Conservation (phyloP, 192 early-diverging fungal species). For the Backusella morwellensis region DNA sequence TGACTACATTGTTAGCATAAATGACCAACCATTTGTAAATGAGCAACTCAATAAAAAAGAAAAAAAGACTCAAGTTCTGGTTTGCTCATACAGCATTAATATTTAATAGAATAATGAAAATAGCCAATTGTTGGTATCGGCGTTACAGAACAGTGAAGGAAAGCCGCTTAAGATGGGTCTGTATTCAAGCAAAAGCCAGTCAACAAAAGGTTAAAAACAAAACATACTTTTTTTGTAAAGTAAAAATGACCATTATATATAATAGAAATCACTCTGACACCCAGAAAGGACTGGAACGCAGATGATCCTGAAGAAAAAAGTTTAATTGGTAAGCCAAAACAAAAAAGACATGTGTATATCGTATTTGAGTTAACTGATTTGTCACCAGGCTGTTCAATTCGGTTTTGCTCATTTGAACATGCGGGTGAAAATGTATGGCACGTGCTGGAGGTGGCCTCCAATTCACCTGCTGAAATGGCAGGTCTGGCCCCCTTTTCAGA, state of each 20-base stretch:
- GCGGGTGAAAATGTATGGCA: constrained; percentile 65
- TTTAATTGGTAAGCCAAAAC: constrained; percentile 32
- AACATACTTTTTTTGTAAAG: background rate
- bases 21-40: constrained; percentile 52
- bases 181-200: constrained; percentile 59
- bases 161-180: constrained; percentile 49
- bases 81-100: background rate
- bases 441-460: constrained; percentile 57
- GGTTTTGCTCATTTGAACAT: constrained; percentile 66
- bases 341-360: background rate
- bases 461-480: constrained; percentile 70
- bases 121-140: constrained; percentile 36
- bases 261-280: constrained; percentile 31
- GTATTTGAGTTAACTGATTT: background rate
- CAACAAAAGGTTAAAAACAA: constrained; percentile 38
- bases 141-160: constrained; percentile 41
- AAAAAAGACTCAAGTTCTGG: background rate
- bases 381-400: constrained; percentile 45
- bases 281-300: constrained; percentile 28
- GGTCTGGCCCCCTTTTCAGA: constrained; percentile 66
- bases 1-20: constrained; percentile 66
- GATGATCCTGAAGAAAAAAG: constrained; percentile 32
- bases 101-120: constrained; percentile 26
- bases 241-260: background rate
- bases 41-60: background rate